phyloP scores from a whole-genome alignment of 805 yeast genomes.

The Zygosaccharomyces bailii region DNA sequence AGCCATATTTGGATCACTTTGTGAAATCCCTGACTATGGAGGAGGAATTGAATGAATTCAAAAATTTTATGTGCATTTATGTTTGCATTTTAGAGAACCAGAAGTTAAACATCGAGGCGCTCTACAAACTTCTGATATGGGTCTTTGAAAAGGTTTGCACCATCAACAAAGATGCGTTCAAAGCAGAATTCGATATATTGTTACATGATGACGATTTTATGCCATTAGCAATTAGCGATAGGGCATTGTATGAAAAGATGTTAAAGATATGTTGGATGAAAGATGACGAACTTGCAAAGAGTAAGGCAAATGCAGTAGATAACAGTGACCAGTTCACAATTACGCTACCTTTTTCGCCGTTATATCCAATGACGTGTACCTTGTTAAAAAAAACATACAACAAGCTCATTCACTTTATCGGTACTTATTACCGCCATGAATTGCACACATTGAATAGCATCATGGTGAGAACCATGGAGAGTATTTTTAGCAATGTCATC shows the following conservation, averaged over 20 bases:
- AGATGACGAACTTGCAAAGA: constrained; percentile 39
- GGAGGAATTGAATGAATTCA: constrained; percentile 50
- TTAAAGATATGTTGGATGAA: constrained; percentile 68
- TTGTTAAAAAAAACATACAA: constrained; percentile 63
- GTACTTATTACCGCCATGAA: constrained; percentile 61
- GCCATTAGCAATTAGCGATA: constrained; percentile 71
- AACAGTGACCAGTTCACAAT: constrained; percentile 46
- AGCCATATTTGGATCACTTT: constrained; percentile 53
- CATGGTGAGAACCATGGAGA: constrained; percentile 60
- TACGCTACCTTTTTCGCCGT: constrained; percentile 81
- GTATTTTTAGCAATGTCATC: constrained; percentile 63
- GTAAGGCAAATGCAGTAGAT: constrained; percentile 12
- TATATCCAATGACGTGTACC: constrained; percentile 83
- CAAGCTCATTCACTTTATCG: constrained; percentile 61
- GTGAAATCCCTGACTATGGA: constrained; percentile 42
- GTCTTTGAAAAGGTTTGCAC: constrained; percentile 61
- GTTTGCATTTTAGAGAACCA: constrained; percentile 74
- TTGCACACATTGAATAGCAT: constrained; percentile 58
- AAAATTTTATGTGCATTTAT: constrained; percentile 63
- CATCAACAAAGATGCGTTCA: constrained; percentile 52
- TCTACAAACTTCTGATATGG: constrained; percentile 59
- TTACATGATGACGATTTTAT: constrained; percentile 81
- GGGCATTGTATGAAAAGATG: constrained; percentile 58
- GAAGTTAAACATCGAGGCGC: constrained; percentile 53
- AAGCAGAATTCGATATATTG: constrained; percentile 55